These are phyloP conservation scores for Hanseniaspora hatyaiensis DNA, from an alignment of 805 yeast species.

Conservation along the genomic window DNA sequence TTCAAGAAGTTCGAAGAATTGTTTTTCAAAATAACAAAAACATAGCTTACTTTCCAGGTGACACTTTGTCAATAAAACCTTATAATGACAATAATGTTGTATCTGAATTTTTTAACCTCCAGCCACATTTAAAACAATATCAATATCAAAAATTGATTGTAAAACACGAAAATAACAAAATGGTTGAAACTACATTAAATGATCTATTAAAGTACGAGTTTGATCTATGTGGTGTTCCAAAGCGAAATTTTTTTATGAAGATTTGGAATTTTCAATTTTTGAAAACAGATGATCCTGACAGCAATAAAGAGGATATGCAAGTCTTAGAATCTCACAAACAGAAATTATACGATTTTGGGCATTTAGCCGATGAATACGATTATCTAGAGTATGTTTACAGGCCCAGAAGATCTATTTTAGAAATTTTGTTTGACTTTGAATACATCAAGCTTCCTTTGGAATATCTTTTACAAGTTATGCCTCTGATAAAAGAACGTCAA, in stretches of 20 bases:
- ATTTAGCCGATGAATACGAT: conserved; percentile 64
- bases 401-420: conserved; percentile 79
- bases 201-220: conserved; percentile 64
- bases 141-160: conserved; percentile 46
- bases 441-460: conserved; percentile 64
- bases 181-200: conserved; percentile 39
- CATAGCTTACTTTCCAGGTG: conserved; percentile 55
- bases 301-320: conserved; percentile 30
- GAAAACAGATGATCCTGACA: conserved; percentile 37
- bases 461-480: conserved; percentile 66
- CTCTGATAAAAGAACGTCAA: conserved; percentile 64
- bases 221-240: conserved; percentile 73
- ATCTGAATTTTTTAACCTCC: conserved; percentile 49
- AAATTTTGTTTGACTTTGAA: conserved; percentile 70
- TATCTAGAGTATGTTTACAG: conserved; percentile 84
- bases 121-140: conserved; percentile 53
- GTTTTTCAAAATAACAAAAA: conserved; percentile 29
- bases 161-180: conserved; percentile 21
- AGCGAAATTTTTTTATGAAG: conserved; percentile 64
- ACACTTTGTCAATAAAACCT: conserved; percentile 67
- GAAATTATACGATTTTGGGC: conserved; percentile 62
- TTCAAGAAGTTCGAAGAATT: conserved; percentile 77
- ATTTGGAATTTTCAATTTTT: conserved; percentile 49
- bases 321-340: conserved; percentile 46
- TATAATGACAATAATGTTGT: conserved; percentile 55